Conservation (phyloP, 768 basidiomycete genomes). For the Tylopilus sp. region DNA sequence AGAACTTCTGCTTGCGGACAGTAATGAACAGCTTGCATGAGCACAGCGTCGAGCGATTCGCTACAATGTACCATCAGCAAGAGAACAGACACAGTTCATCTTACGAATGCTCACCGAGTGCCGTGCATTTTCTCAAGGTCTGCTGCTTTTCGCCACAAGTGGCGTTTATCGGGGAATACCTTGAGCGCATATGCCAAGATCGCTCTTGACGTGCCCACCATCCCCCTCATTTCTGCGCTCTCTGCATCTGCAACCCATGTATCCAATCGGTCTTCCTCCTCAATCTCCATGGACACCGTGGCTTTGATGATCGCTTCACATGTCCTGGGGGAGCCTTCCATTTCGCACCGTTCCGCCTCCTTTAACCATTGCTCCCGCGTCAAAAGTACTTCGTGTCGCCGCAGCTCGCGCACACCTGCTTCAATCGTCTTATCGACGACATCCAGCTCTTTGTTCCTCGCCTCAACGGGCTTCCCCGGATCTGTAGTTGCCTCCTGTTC, state of each 20-base stretch:
- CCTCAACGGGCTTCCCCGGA: constrained; percentile 45
- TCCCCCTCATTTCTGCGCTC: constrained; percentile 66
- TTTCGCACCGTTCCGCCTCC: constrained; percentile 91
- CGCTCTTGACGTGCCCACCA: constrained; percentile 80
- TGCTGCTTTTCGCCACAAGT: constrained; percentile 89
- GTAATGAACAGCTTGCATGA: constrained; percentile 79
- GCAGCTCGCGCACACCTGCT: constrained; percentile 71
- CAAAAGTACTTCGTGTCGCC: constrained; percentile 81
- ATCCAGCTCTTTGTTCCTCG: constrained; percentile 62
- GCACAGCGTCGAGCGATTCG: constrained; percentile 77
- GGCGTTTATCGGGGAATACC: constrained; percentile 82
- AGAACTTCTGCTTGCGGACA: constrained; percentile 95
- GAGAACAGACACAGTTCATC: neutral
- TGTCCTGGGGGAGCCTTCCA: constrained; percentile 78
- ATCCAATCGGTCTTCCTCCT: constrained; percentile 88
- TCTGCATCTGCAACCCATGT: constrained; percentile 94
- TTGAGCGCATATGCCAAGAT: constrained; percentile 88
- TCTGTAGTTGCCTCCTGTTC: constrained; percentile 72
- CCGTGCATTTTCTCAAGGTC: constrained; percentile 93
- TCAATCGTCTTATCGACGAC: constrained; percentile 88
- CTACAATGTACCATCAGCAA: constrained; percentile 32
- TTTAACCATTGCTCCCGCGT: constrained; percentile 92
- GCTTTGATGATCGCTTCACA: constrained; percentile 95
- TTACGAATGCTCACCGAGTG: constrained; percentile 57
- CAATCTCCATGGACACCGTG: constrained; percentile 88